Evolutionary conservation across 768 basidiomycete species (phyloP), one percentile per base, ranked within the genome.

Genomic region (Rhodocollybia butyracea): DNA sequence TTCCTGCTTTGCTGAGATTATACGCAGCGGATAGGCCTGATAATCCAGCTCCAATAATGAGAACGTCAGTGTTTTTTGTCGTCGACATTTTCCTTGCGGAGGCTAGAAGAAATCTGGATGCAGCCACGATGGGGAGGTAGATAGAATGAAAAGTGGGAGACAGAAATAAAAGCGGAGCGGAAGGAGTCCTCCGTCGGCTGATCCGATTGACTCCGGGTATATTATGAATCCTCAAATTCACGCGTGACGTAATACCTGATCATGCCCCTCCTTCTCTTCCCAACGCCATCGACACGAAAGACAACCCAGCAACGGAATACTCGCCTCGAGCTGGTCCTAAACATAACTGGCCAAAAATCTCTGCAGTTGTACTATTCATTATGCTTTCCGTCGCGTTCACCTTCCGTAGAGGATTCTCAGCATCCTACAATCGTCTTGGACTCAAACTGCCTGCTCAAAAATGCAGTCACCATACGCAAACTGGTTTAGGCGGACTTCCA

Each of bases 401-500:
- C 15, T 21, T 30, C 30, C 41, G 29, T 3, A 32, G 32, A 43
- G 27, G 34, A 29, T 11, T 40, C 11, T 6, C 27, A 22, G 31
- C n/a, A n/a, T n/a, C n/a, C n/a, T n/a, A n/a, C n/a, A n/a, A 21
- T 42, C 41, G 30, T 8, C 15, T 42, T 30, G 15, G 40, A 5
- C 26, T 26, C 39, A 51, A 38, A 26, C 30, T 38, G n/a, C 34
- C 50, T 5, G 15, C 26, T 43, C 24, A 27, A 5, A 17, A 41
- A 30, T 42, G 52, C 30, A 17, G 30, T 13, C 26, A 42, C 31
- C 50, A 51, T 22, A 43, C 52, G 3, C 19, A 21, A 30, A 11
- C 22, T 27, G 41, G 26, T 7, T 41, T 54, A 24, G 47, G 55
- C 11, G 51, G 58, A 6, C 66, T 79, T 24, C 75, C 83, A 0